phyloP scores from a whole-genome alignment of 805 yeast genomes.

The Schwanniomyces vanrijiae region DNA sequence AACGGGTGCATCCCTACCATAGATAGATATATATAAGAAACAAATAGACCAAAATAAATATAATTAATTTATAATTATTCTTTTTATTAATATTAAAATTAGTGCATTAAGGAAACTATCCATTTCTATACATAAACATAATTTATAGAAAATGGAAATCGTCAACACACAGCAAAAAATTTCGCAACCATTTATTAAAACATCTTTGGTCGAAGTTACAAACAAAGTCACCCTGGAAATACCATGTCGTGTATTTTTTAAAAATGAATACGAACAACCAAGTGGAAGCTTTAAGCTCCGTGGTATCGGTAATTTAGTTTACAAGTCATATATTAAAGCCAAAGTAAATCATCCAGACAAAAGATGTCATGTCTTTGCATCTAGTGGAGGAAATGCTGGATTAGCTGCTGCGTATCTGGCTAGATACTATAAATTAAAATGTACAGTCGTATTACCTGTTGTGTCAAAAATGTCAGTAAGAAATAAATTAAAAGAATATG shows the following conservation, averaged over 20 bases:
- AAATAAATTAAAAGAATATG: slow-evolving; percentile 43
- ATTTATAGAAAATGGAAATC: background rate
- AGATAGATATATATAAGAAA: background rate
- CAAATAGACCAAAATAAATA: background rate
- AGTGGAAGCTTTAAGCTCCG: slow-evolving; percentile 57
- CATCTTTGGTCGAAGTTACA: slow-evolving; percentile 43
- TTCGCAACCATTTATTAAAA: slow-evolving; percentile 24
- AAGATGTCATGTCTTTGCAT: slow-evolving; percentile 44
- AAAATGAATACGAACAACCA: slow-evolving; percentile 55
- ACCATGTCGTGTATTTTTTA: slow-evolving; percentile 45
- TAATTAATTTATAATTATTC: too few species aligned
- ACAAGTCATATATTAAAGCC: slow-evolving; percentile 27
- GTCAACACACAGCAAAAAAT: background rate
- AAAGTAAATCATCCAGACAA: slow-evolving; percentile 14
- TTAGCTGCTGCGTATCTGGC: slow-evolving; percentile 55
- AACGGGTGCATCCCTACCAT: background rate
- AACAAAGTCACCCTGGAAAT: slow-evolving; percentile 27
- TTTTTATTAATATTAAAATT: too few species aligned
- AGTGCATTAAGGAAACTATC: background rate
- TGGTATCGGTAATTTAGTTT: slow-evolving; percentile 51
- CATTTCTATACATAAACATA: background rate
- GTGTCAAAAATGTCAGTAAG: slow-evolving; percentile 47
- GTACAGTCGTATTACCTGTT: slow-evolving; percentile 64
- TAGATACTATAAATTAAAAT: slow-evolving; percentile 31
- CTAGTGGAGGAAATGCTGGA: slow-evolving; percentile 59